Evolutionary conservation across 179 eudicot species (phyloP).

Genomic region (Beta corolliflora): DNA sequence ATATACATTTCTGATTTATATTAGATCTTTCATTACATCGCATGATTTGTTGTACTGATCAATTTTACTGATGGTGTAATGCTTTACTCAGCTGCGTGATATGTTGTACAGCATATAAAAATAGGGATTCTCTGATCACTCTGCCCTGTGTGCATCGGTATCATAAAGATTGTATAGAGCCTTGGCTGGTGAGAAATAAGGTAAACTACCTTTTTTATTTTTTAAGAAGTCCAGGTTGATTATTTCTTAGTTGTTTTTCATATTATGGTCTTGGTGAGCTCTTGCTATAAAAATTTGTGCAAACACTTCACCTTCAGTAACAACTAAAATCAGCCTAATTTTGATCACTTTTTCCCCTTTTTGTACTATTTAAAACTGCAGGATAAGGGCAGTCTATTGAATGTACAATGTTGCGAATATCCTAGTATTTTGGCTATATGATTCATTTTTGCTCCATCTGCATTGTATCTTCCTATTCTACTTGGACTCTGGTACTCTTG

Average conservation of each 20-base stretch:
- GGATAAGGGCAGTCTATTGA: neutral
- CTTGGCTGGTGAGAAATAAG: slow-evolving; percentile 62
- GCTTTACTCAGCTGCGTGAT: slow-evolving; percentile 64
- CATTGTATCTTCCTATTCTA: neutral
- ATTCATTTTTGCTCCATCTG: neutral
- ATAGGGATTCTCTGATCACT: slow-evolving; percentile 47
- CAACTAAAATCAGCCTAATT: neutral
- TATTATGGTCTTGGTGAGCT: slow-evolving; percentile 1
- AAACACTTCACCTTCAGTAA: neutral
- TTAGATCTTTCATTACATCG: neutral
- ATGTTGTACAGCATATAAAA: slow-evolving; percentile 50
- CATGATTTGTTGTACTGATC: slow-evolving; percentile 9
- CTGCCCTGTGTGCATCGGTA: slow-evolving; percentile 79
- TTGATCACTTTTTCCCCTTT: neutral
- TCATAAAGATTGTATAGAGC: slow-evolving; percentile 67
- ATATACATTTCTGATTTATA: neutral
- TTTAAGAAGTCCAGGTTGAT: neutral
- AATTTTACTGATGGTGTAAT: slow-evolving; percentile 28
- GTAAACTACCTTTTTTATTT: slow-evolving; percentile 28
- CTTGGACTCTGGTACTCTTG: too few species aligned
- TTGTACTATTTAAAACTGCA: neutral
- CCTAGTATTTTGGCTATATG: neutral
- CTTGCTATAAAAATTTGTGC: neutral
- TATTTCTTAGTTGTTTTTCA: neutral
- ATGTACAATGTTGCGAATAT: neutral